Evolutionary conservation across 495 filamentous ascomycete genomes (phyloP), one percentile per base, ranked within the genome.

Genomic region (Cryomyces antarcticus): DNA sequence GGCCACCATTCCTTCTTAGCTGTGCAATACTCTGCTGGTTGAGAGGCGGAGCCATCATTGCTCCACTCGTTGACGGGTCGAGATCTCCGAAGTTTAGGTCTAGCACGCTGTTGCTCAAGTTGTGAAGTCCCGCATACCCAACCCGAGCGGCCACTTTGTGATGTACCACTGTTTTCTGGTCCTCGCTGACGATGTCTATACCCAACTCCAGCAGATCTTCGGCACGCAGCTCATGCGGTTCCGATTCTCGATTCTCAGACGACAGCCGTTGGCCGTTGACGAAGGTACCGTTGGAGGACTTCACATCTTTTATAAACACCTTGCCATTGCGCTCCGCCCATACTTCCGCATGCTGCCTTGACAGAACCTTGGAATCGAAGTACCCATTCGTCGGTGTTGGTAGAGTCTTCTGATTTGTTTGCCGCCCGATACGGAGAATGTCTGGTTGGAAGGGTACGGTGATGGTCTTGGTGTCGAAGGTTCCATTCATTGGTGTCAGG

Each of bases 251-350:
- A 52, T 93, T 95, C 52, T 97, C 89, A 28, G 72, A 80, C 6
- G 89, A 95, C 40, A 97, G 57, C 27, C 89, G 74, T 12, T 76
- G 69, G n/a, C 83, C 85, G 46, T 95, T 97, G 42, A 97, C 87
- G 59, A 97, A 97, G 0, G 89, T 97, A 35, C 89, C 89, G 52
- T 97, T 97, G 3, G 89, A 96, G 4, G 89, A 96, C 58, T 94
- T 96, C 49, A 97, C 80, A 62, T 97, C 89, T 31, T 85, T 76
- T 51, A 97, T 96, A 75, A 77, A 96, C 42, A 97, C 76, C 54
- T 89, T 93, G 10, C 89, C 88, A 48, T 69, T 70, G 44, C 76
- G 70, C 41, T 95, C 86, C 24, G 88, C 88, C 83, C 84, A 97
- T 12, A 96, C 74, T 49, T 97, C 89, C 11, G 89, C 89, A 62